These are phyloP conservation scores for Oryza meridionalis DNA, from an alignment of 176 grass and related monocot genomes.

Conservation along the genomic window DNA sequence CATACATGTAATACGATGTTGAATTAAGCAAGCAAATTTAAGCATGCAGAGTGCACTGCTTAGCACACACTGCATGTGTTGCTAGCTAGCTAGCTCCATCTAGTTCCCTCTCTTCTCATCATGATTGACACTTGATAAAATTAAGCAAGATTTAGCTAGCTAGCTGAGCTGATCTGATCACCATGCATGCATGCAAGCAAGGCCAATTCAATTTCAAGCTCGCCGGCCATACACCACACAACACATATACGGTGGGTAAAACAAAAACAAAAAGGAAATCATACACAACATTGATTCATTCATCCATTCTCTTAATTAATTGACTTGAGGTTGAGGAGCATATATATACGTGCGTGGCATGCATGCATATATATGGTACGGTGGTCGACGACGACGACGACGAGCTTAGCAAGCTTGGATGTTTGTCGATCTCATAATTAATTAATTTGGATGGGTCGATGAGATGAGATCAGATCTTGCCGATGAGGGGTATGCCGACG, in stretches of 20 bases:
- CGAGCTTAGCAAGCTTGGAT: too few species aligned
- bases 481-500: constrained; percentile 56
- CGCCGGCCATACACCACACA: not conserved
- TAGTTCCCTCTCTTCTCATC: not conserved
- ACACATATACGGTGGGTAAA: not conserved
- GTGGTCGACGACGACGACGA: not conserved
- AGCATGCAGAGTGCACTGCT: constrained; percentile 5
- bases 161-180: not conserved
- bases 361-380: not conserved
- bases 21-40: not conserved
- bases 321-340: not conserved
- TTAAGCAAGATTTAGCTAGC: not conserved
- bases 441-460: too few species aligned
- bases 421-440: too few species aligned
- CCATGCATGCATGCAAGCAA: not conserved
- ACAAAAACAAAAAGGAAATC: not conserved
- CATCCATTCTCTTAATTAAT: not conserved
- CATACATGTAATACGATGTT: not conserved
- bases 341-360: not conserved
- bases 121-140: not conserved
- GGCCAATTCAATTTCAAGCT: not conserved
- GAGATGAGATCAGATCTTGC: constrained; percentile 33
- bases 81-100: not conserved
- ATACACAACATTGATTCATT: not conserved
- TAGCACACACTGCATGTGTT: constrained; percentile 18